Percentiles rank a stretch among this genome's conserved stretches.
Evolutionary conservation across 1,284 basidiomycete genomes (phyloP).

Genomic region (Wallemia mellicola): DNA sequence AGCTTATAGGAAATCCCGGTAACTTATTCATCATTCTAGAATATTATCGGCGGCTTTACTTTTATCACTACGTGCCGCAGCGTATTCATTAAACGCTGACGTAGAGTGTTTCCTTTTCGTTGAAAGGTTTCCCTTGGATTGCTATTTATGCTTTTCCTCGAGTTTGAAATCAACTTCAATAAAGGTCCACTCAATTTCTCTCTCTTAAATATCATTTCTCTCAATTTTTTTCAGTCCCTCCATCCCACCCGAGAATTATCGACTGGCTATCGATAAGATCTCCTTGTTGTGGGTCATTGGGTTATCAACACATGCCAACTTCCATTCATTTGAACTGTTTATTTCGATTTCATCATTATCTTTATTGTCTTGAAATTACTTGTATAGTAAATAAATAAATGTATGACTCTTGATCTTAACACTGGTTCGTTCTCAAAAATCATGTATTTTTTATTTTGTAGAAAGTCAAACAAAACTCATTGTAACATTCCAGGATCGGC

Average conservation of each 20-base stretch:
- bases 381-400: no score
- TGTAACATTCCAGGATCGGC: no score
- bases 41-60: not conserved
- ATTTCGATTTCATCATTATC: not conserved
- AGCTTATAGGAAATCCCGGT: not conserved
- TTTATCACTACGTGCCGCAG: not conserved
- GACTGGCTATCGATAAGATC: not conserved
- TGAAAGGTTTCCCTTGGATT: conserved; percentile 1
- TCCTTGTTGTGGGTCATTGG: not conserved
- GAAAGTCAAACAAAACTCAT: no score
- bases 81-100: not conserved
- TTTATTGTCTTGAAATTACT: not conserved
- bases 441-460: no score
- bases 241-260: not conserved
- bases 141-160: not conserved
- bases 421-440: no score
- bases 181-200: not conserved
- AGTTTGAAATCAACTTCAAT: not conserved
- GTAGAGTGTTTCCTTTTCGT: not conserved
- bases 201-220: not conserved
- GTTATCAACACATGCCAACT: not conserved
- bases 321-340: not conserved
- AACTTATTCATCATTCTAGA: not conserved
- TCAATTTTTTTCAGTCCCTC: not conserved
- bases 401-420: no score